Evolutionary conservation across 1,284 basidiomycete genomes (phyloP).

Genomic region (Malassezia japonica): DNA sequence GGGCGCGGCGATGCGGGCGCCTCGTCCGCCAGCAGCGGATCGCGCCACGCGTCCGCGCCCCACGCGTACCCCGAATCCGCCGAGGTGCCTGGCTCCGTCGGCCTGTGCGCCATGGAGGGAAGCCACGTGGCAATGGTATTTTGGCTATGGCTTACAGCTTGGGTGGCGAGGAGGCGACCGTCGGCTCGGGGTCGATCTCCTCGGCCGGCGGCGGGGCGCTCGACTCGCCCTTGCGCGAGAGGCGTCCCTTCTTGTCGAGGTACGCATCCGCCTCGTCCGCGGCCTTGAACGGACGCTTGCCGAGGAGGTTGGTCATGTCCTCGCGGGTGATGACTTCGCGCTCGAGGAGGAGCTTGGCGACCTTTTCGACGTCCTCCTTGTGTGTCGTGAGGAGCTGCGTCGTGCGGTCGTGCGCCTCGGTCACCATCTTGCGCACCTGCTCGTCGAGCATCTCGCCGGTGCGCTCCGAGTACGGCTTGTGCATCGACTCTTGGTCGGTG

Average conservation of each 20-base stretch:
- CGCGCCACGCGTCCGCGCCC: not conserved
- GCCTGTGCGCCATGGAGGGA: not conserved
- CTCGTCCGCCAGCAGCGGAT: not conserved
- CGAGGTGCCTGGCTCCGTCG: not conserved
- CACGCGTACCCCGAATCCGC: not conserved
- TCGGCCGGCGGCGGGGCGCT: slow-evolving; percentile 41
- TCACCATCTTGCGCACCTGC: slow-evolving; percentile 88
- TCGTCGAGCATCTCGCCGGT: slow-evolving; percentile 85
- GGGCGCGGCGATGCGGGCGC: no score
- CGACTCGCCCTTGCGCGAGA: slow-evolving; percentile 33
- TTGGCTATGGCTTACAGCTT: not conserved
- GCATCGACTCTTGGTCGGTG: slow-evolving; percentile 76
- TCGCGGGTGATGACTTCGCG: slow-evolving; percentile 91
- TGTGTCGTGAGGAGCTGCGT: slow-evolving; percentile 71
- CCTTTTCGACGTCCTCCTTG: slow-evolving; percentile 81
- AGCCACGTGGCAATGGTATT: not conserved
- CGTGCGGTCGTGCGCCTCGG: slow-evolving; percentile 74
- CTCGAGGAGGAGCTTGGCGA: slow-evolving; percentile 76
- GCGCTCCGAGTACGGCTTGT: slow-evolving; percentile 95
- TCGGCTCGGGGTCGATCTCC: slow-evolving; percentile 24
- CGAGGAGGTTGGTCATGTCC: slow-evolving; percentile 77
- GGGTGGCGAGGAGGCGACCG: slow-evolving; percentile 20
- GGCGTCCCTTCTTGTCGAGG: slow-evolving; percentile 41
- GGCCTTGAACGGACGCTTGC: slow-evolving; percentile 69
- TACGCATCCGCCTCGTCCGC: slow-evolving; percentile 54